phyloP scores from a whole-genome alignment of 2,329 filamentous ascomycete genomes.

The Aciculosporium take region DNA sequence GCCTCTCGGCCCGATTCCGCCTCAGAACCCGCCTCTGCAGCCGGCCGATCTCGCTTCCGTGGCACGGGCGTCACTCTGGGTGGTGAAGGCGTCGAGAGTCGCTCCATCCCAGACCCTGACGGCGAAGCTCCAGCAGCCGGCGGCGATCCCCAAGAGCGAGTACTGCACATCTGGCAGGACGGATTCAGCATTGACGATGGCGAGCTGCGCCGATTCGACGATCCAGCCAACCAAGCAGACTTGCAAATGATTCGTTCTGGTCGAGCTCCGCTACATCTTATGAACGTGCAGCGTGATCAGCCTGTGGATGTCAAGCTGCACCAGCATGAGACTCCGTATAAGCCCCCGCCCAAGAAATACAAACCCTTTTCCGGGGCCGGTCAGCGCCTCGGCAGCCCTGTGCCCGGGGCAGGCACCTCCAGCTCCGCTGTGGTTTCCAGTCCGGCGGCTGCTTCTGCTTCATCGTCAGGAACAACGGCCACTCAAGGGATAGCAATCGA shows the following conservation, averaged over 20 bases:
- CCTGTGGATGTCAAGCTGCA: slow-evolving; percentile 67
- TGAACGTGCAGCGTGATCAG: slow-evolving; percentile 62
- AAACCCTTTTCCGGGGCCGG: slow-evolving; percentile 61
- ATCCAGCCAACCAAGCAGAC: slow-evolving; percentile 58
- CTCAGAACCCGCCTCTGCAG: slow-evolving; percentile 32
- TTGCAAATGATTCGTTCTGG: slow-evolving; percentile 64
- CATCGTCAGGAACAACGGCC: slow-evolving; percentile 22
- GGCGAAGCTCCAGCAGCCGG: slow-evolving; percentile 16
- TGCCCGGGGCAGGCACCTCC: slow-evolving; percentile 40
- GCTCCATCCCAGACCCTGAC: slow-evolving; percentile 48
- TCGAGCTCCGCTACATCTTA: slow-evolving; percentile 60
- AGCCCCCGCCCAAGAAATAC: slow-evolving; percentile 58
- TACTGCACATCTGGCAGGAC: slow-evolving; percentile 68
- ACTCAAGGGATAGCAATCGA: slow-evolving; percentile 34
- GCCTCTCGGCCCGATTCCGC: slow-evolving; percentile 39
- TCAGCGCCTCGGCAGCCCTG: slow-evolving; percentile 61
- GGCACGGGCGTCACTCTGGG: slow-evolving; percentile 65
- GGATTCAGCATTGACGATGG: slow-evolving; percentile 80
- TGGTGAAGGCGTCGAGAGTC: slow-evolving; percentile 60
- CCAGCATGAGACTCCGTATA: slow-evolving; percentile 59
- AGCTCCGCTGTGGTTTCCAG: slow-evolving; percentile 13
- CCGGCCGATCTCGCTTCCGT: slow-evolving; percentile 43
- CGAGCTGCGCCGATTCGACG: slow-evolving; percentile 61
- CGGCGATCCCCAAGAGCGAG: slow-evolving; percentile 44
- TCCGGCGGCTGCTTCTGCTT: slow-evolving; percentile 15